Conservation (phyloP, 2,329 filamentous ascomycete species). For the Gliomastix tumulicola region DNA sequence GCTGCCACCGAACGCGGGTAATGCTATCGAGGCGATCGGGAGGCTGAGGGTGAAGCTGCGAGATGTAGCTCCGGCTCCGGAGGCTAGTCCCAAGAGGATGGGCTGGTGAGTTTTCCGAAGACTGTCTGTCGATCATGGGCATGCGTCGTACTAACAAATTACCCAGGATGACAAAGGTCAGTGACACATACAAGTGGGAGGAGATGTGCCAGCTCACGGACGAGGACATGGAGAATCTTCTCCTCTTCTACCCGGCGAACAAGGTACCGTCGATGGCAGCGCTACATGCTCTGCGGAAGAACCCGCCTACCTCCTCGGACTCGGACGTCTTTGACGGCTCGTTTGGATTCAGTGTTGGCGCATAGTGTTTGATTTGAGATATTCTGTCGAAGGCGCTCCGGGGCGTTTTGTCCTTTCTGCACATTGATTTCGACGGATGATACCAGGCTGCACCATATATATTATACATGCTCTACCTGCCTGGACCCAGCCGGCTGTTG, state of each 20-base stretch:
- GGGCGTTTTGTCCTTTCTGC: background rate
- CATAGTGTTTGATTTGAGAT: too few relatives aligned
- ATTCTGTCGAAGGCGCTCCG: too few relatives aligned
- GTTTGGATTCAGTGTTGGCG: constrained; percentile 50
- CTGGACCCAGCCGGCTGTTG: too few relatives aligned
- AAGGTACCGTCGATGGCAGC: constrained; percentile 49
- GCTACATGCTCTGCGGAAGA: constrained; percentile 46
- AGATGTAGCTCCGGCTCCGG: constrained; percentile 61
- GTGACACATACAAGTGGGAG: constrained; percentile 77
- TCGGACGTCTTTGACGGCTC: constrained; percentile 53
- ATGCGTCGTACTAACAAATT: constrained; percentile 1
- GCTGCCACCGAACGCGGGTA: constrained; percentile 73
- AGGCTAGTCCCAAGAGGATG: constrained; percentile 84
- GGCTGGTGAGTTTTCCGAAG: constrained; percentile 54
- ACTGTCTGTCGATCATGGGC: background rate
- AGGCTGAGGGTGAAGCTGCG: constrained; percentile 72
- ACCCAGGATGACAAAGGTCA: constrained; percentile 81
- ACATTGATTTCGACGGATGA: too few relatives aligned
- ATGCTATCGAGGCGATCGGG: constrained; percentile 81
- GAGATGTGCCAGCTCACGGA: constrained; percentile 79
- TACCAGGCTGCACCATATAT: too few relatives aligned
- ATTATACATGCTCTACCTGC: too few relatives aligned
- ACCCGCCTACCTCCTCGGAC: constrained; percentile 28
- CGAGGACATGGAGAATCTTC: constrained; percentile 75
- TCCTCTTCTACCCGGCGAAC: constrained; percentile 61